Evolutionary conservation across 176 grass and related monocot genomes (phyloP), one percentile per base, ranked within the genome.

Genomic region (Ensete glaucum): DNA sequence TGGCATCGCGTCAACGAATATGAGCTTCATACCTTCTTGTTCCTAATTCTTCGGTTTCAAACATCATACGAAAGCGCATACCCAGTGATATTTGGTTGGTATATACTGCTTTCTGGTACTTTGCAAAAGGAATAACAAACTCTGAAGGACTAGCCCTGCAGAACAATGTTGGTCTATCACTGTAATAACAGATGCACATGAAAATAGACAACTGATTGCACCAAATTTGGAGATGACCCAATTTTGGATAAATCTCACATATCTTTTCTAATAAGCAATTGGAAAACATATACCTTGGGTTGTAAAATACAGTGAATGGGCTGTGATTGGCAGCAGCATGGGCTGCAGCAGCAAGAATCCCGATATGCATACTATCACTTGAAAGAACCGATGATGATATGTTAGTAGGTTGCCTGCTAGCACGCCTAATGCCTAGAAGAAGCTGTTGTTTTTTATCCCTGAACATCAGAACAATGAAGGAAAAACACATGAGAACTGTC

Each of bases 361-460:
- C 92, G 52, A 96, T 96, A 48, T 96, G 92, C 92, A 96, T 96
- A 75, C 92, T 96, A 85, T 96, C 92, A 81, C 88, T 91, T 68
- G 92, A 96, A 50, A 96, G 82, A 71, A 96, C 92, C 62, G 92
- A 96, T 71, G 92, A 96, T 52, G 92, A 85, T 71, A 96, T 85
- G 76, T 85, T 83, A 59, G 86, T 89, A 55, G 82, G 88, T 56
- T 87, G 88, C 24, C 88, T 78, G 62, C 83, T 91, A 78, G 92
- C 92, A 64, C 88, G 83, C 70, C 88, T 83, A 73, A 91, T 89
- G 83, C 92, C 92, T 55, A 96, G 75, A 64, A 96, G 81, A 64
- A 96, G 86, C 73, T 91, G 92, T 56, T 87, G 82, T 16, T 85
- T 91, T 82, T 88, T 83, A 55, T 96, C 81, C 88, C 92, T 96